Evolutionary conservation across 176 grass and related monocot genomes (phyloP).

Genomic region (Puccinellia tenuiflora): DNA sequence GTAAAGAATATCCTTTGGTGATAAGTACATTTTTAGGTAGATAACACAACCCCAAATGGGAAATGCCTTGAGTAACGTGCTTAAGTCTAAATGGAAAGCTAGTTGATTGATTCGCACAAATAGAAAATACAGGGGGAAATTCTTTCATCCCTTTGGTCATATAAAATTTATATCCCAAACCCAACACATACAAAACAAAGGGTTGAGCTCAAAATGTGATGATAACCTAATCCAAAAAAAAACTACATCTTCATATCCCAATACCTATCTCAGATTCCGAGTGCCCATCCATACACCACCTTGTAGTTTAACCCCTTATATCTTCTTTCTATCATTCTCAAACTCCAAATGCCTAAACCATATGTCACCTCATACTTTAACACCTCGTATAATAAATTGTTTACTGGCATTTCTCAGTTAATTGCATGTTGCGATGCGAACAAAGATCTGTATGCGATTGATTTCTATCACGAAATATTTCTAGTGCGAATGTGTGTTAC

Average conservation of each 20-base stretch:
- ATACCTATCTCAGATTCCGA: neutral
- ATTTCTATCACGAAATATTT: neutral
- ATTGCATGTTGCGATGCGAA: neutral
- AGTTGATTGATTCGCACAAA: too few relatives aligned
- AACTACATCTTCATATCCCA: neutral
- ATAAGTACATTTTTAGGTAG: neutral
- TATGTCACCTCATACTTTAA: neutral
- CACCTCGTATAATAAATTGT: neutral
- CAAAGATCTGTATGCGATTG: neutral
- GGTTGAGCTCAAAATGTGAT: neutral
- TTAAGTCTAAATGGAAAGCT: too few relatives aligned
- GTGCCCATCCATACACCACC: neutral
- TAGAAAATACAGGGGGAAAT: too few relatives aligned
- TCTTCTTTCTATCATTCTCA: neutral
- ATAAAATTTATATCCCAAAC: neutral
- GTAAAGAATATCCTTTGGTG: neutral
- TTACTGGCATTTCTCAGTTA: constrained; percentile 3
- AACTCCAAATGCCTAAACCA: neutral
- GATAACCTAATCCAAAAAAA: neutral
- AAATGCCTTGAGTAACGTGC: too few relatives aligned
- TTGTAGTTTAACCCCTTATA: neutral
- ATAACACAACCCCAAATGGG: neutral
- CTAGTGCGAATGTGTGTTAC: neutral
- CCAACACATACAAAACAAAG: neutral
- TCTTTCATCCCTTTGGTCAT: neutral